Percentiles rank a stretch among this genome's conserved stretches.
Evolutionary conservation across 805 yeast genomes (phyloP).

Genomic region (Saccharomycopsis malanga): DNA sequence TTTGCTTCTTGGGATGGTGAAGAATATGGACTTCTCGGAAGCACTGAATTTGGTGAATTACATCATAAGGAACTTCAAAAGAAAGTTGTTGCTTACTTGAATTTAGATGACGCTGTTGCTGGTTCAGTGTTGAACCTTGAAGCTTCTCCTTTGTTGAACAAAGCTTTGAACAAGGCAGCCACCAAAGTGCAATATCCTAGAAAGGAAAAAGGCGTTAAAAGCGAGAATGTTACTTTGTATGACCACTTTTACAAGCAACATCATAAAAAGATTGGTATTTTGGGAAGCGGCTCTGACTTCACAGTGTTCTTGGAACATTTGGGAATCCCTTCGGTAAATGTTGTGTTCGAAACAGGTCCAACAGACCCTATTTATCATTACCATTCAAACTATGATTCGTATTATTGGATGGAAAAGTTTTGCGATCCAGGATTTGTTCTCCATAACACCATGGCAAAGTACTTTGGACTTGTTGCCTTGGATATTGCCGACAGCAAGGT

Average conservation of each 20-base stretch:
- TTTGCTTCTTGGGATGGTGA: slow-evolving; percentile 81
- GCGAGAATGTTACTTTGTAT: slow-evolving; percentile 24
- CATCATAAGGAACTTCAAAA: slow-evolving; percentile 38
- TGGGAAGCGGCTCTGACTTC: slow-evolving; percentile 71
- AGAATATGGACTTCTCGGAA: slow-evolving; percentile 65
- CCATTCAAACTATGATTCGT: slow-evolving; percentile 70
- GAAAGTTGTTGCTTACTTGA: slow-evolving; percentile 58
- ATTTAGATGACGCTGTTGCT: slow-evolving; percentile 57
- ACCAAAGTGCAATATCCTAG: slow-evolving; percentile 41
- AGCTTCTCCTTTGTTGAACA: slow-evolving; percentile 54
- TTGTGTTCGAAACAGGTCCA: slow-evolving; percentile 42
- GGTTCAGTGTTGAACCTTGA: slow-evolving; percentile 47
- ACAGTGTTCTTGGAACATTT: slow-evolving; percentile 53
- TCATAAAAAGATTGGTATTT: slow-evolving; percentile 33
- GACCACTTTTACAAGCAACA: slow-evolving; percentile 31
- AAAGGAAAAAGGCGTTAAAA: slow-evolving; percentile 10
- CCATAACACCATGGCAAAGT: slow-evolving; percentile 51
- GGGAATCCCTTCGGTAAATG: slow-evolving; percentile 54
- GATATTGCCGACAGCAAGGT: slow-evolving; percentile 44
- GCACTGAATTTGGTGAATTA: slow-evolving; percentile 72
- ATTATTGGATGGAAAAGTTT: slow-evolving; percentile 56
- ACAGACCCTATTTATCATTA: slow-evolving; percentile 62
- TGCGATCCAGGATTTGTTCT: slow-evolving; percentile 57
- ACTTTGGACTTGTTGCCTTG: slow-evolving; percentile 43
- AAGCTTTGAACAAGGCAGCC: slow-evolving; percentile 39